Base-by-base conservation (phyloP, 768 basidiomycete species). In the Leccinum subtestaceum region DNA sequence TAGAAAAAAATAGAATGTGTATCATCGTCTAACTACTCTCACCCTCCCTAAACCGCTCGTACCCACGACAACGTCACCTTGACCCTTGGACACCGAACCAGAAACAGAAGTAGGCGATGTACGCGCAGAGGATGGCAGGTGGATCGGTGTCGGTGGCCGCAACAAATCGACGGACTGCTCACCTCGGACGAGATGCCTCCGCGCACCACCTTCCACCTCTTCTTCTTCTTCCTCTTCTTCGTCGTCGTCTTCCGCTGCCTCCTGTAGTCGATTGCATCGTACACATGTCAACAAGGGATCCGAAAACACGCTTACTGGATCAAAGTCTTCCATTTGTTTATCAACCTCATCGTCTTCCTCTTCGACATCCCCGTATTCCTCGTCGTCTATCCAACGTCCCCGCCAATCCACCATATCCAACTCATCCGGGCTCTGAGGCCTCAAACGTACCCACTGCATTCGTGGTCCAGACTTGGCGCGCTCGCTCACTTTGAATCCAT, bases 401-500 rank as follows among this genome's bases (percentile, higher is more conserved):
- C 90, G 82, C 85, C 88, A 93, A 71, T 97, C 95, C 31, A 97
- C 95, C 67, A 81, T 78, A 65, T 95, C 93, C 66, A 98, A 73
- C 66, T 95, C 93, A 56, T 83, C 83, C 2, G 86, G 81, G 58
- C 80, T 85, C 71, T 89, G 86, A 32, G 96, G 96, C 59, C 96
- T 80, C 73, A 94, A 72, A 56, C 97, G 81, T 73, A 98, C 74
- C 97, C 97, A 99, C 68, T 89, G 88, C 95, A 99, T 98, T 59
- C 97, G 81, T 13, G 97, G 97, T 5, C 97, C 97, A 66, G 85
- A 91, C 72, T 93, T 91, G 11, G 97, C 94, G 53, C 92, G 80
- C 72, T 99, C 97, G 70, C 89, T 95, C 27, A 99, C 96, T 75
- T 89, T 92, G 82, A 99, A 99, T 0, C 97, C 97, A 66, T 98